These are phyloP conservation scores for Rhizopogon vulgaris DNA, from an alignment of 768 basidiomycete species.

Conservation along the genomic window DNA sequence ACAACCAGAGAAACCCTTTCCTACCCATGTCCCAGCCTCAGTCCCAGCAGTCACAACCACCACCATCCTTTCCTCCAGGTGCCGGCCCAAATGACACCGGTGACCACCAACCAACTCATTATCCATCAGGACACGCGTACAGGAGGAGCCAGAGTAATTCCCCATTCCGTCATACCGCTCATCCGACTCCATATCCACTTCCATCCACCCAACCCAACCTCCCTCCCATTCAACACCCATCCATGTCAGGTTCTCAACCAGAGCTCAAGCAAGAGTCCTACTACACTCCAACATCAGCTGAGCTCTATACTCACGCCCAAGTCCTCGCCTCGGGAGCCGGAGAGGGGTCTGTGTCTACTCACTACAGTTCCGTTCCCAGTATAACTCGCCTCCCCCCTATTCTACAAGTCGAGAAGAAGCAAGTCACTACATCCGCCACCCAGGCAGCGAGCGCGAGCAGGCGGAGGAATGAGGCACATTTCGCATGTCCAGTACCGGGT, in stretches of 20 bases:
- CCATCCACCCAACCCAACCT: slow-evolving; percentile 26
- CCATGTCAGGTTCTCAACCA: slow-evolving; percentile 12
- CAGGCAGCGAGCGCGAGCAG: slow-evolving; percentile 88
- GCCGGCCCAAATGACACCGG: slow-evolving; percentile 29
- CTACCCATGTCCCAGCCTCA: too few species aligned
- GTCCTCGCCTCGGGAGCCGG: slow-evolving; percentile 26
- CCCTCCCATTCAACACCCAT: slow-evolving; percentile 16
- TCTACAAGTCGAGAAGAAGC: slow-evolving; percentile 87
- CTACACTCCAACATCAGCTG: slow-evolving; percentile 47
- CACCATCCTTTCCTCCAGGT: slow-evolving; percentile 27
- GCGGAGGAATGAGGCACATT: slow-evolving; percentile 85
- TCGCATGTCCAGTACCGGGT: slow-evolving; percentile 89
- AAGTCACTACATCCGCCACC: slow-evolving; percentile 92
- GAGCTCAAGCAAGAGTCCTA: slow-evolving; percentile 39
- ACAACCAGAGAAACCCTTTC: too few species aligned
- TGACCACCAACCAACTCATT: slow-evolving; percentile 29
- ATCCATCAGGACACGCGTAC: slow-evolving; percentile 27
- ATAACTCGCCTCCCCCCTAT: slow-evolving; percentile 72
- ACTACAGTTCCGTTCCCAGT: slow-evolving; percentile 24
- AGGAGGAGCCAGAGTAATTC: slow-evolving; percentile 26
- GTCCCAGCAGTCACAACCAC: slow-evolving; percentile 28
- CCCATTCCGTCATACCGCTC: slow-evolving; percentile 32
- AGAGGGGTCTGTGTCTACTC: slow-evolving; percentile 16
- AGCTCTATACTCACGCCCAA: slow-evolving; percentile 47
- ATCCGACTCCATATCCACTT: slow-evolving; percentile 34